Evolutionary conservation across 2,329 filamentous ascomycete genomes (phyloP).

Genomic region (Trichophyton schoenleinii): DNA sequence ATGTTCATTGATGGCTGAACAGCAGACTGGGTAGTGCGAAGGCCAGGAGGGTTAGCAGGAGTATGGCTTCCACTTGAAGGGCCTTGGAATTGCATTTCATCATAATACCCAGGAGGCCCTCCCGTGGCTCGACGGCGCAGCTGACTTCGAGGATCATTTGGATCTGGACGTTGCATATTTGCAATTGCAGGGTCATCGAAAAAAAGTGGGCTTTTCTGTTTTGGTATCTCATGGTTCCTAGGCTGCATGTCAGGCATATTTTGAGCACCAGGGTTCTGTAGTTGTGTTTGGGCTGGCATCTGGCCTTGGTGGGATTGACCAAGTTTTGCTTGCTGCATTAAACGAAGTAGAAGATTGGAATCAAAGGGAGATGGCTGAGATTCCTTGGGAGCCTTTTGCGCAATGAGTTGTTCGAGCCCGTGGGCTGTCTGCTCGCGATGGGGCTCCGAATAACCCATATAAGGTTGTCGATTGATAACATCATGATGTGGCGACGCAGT

Average conservation of each 20-base stretch:
- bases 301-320: conserved; percentile 17
- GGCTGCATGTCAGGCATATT: conserved; percentile 26
- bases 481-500: conserved; percentile 24
- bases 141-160: conserved; percentile 20
- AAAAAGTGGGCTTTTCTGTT: conserved; percentile 27
- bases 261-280: conserved; percentile 22
- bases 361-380: conserved; percentile 42
- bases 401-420: conserved; percentile 21
- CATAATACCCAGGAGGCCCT: conserved; percentile 29
- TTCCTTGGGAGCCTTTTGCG: conserved; percentile 25
- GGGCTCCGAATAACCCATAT: conserved; percentile 18
- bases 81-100: conserved; percentile 27
- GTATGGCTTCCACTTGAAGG: conserved; percentile 22
- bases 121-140: conserved; percentile 28
- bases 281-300: conserved; percentile 20
- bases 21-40: conserved; percentile 24
- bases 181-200: conserved; percentile 35
- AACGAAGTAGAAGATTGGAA: conserved; percentile 70
- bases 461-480: conserved; percentile 22
- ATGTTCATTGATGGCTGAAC: conserved; percentile 28
- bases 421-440: conserved; percentile 17
- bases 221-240: conserved; percentile 21
- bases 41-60: conserved; percentile 25
- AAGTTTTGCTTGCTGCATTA: conserved; percentile 54
- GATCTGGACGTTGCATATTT: conserved; percentile 29